Percentiles rank a stretch among this genome's conserved stretches.
Conservation (phyloP, 2,329 filamentous ascomycete species). For the Talaromyces atroroseus region DNA sequence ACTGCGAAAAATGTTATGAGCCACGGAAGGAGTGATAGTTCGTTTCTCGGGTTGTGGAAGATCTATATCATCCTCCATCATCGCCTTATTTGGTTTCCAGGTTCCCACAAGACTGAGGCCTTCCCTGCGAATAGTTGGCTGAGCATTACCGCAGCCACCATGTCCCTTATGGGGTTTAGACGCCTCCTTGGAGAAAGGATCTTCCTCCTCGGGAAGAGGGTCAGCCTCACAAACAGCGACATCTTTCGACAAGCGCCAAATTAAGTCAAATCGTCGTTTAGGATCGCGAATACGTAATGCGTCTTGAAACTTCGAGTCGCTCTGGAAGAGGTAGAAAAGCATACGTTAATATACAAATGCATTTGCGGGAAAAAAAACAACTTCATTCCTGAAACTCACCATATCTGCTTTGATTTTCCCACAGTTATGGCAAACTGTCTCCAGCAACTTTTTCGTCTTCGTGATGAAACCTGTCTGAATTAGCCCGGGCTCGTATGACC, state of each 20-base stretch:
- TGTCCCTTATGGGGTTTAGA: constrained; percentile 56
- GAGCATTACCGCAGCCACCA: constrained; percentile 87
- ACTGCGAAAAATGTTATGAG: constrained; percentile 77
- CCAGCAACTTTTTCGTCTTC: constrained; percentile 98
- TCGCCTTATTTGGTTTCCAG: constrained; percentile 62
- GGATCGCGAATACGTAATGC: constrained; percentile 83
- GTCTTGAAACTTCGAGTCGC: constrained; percentile 73
- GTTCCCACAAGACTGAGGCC: constrained; percentile 75
- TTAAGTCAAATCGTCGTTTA: constrained; percentile 86
- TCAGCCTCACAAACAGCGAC: constrained; percentile 81
- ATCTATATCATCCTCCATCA: constrained; percentile 62
- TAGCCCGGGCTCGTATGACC: not conserved
- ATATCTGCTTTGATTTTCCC: constrained; percentile 95
- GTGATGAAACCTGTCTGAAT: constrained; percentile 74
- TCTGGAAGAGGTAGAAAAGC: constrained; percentile 55
- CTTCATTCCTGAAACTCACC: constrained; percentile 61
- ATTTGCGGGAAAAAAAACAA: constrained; percentile 47
- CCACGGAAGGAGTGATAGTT: constrained; percentile 74
- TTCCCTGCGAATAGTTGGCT: constrained; percentile 82
- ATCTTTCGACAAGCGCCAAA: constrained; percentile 88
- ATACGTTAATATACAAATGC: constrained; percentile 43
- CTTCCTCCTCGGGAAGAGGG: constrained; percentile 62
- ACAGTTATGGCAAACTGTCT: constrained; percentile 98
- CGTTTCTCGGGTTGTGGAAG: constrained; percentile 70
- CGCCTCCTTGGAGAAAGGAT: constrained; percentile 58